Conservation (phyloP, 2,329 filamentous ascomycete species). For the Fusarium sublunatum region DNA sequence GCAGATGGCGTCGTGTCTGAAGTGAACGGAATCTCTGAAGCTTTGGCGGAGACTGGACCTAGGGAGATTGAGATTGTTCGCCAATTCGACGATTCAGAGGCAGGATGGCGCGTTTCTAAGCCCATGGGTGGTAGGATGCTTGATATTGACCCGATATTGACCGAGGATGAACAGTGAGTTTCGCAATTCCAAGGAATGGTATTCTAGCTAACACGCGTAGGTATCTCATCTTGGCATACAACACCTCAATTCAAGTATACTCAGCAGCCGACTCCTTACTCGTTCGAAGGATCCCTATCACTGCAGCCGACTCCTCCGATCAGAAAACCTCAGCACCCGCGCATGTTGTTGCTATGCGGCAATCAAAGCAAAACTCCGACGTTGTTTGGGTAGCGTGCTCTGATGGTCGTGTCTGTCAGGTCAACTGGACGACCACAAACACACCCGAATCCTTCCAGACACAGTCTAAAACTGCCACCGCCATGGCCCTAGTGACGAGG, state of each 20-base stretch:
- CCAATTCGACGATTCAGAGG: constrained; percentile 48
- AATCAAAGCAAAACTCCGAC: constrained; percentile 55
- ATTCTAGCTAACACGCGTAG: constrained; percentile 55
- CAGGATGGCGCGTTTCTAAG: constrained; percentile 70
- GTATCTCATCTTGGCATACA: constrained; percentile 79
- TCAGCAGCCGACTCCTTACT: constrained; percentile 84
- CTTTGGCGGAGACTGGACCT: constrained; percentile 29
- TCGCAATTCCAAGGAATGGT: neutral
- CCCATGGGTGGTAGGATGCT: constrained; percentile 74
- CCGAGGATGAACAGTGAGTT: constrained; percentile 69
- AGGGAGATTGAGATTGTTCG: constrained; percentile 43
- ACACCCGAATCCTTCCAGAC: constrained; percentile 57
- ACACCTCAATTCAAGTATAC: constrained; percentile 82
- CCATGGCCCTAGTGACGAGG: constrained; percentile 58
- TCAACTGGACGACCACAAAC: constrained; percentile 66
- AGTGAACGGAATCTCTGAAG: constrained; percentile 31
- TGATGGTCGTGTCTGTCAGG: constrained; percentile 65
- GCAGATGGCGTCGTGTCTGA: constrained; percentile 28
- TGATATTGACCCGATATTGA: constrained; percentile 72
- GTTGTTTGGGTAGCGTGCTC: constrained; percentile 70
- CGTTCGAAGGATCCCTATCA: constrained; percentile 74
- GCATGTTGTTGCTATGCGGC: constrained; percentile 57
- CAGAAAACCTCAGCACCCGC: constrained; percentile 43
- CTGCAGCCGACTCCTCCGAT: constrained; percentile 44
- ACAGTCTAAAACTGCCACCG: constrained; percentile 57